A percentile compares a stretch with the other conserved stretches of the same genome.
These are phyloP conservation scores for Paxillus ammoniavirescens DNA, from an alignment of 768 basidiomycete species.

Conservation along the genomic window DNA sequence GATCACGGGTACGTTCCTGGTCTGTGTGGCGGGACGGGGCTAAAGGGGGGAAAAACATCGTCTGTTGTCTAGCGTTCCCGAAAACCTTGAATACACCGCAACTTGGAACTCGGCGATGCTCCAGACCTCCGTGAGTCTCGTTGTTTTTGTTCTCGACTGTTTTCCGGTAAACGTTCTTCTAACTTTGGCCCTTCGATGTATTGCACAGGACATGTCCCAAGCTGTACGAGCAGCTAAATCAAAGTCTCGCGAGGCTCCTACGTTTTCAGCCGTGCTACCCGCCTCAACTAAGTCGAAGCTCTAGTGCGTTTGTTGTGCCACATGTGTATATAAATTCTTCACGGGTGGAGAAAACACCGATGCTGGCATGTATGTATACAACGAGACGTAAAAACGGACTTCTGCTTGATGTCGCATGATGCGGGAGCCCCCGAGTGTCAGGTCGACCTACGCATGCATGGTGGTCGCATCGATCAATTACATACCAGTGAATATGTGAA, in stretches of 20 bases:
- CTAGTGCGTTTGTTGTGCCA: background rate
- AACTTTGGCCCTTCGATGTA: too few relatives aligned
- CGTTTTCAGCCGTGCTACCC: constrained; percentile 4
- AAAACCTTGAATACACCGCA: constrained; percentile 56
- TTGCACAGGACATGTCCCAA: constrained; percentile 6
- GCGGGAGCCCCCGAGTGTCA: too few relatives aligned
- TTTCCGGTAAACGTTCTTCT: background rate
- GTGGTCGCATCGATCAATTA: too few relatives aligned
- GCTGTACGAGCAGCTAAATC: constrained; percentile 3
- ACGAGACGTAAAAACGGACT: too few relatives aligned
- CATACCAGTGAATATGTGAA: too few relatives aligned
- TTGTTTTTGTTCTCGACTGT: background rate
- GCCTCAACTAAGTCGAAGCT: background rate
- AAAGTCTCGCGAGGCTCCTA: background rate
- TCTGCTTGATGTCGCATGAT: too few relatives aligned
- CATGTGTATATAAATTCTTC: too few relatives aligned
- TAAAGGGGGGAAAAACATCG: background rate
- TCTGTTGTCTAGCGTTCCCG: constrained; percentile 28
- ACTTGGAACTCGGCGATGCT: constrained; percentile 56
- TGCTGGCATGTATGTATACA: too few relatives aligned
- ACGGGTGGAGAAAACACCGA: too few relatives aligned
- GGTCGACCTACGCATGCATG: too few relatives aligned
- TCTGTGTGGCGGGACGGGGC: background rate
- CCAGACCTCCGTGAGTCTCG: constrained; percentile 41
- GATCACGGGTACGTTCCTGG: constrained; percentile 60